Conservation (phyloP, 306 rosid genomes). For the Prunus persica region DNA sequence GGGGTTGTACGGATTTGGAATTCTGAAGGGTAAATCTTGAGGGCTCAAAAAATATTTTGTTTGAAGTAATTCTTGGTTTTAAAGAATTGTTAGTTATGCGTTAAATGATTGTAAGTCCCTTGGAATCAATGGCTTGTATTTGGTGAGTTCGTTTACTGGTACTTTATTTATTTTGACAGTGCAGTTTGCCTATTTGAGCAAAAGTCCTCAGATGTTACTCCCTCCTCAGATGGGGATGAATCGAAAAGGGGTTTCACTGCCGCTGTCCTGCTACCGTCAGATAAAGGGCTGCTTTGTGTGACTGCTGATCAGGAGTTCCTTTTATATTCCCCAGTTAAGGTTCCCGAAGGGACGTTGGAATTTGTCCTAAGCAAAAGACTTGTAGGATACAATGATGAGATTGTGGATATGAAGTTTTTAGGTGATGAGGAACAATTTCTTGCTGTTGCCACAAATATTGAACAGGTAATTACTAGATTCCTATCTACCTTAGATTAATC, state of each 20-base stretch:
- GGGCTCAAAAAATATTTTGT: conserved; percentile 6
- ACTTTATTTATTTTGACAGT: conserved; percentile 49
- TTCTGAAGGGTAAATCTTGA: conserved; percentile 71
- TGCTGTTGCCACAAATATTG: conserved; percentile 94
- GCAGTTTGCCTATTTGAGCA: conserved; percentile 91
- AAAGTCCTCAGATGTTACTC: conserved; percentile 68
- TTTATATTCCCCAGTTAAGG: conserved; percentile 58
- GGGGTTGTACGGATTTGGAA: conserved; percentile 88
- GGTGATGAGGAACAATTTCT: conserved; percentile 82
- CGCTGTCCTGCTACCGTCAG: conserved; percentile 59
- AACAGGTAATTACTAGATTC: conserved; percentile 55
- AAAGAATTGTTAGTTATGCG: not conserved
- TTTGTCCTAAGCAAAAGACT: conserved; percentile 68
- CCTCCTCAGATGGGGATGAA: conserved; percentile 48
- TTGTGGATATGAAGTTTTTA: conserved; percentile 86
- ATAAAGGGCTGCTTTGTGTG: conserved; percentile 91
- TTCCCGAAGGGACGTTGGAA: conserved; percentile 42
- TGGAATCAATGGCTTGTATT: not conserved
- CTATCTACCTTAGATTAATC: not conserved
- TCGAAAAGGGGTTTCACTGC: conserved; percentile 84
- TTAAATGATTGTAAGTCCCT: not conserved
- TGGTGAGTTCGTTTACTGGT: conserved; percentile 11
- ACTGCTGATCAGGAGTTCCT: conserved; percentile 93
- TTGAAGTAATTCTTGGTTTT: not conserved
- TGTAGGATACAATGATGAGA: conserved; percentile 88